Conservation (phyloP, 176 grass and related monocot genomes). For the Oryza officinalis region DNA sequence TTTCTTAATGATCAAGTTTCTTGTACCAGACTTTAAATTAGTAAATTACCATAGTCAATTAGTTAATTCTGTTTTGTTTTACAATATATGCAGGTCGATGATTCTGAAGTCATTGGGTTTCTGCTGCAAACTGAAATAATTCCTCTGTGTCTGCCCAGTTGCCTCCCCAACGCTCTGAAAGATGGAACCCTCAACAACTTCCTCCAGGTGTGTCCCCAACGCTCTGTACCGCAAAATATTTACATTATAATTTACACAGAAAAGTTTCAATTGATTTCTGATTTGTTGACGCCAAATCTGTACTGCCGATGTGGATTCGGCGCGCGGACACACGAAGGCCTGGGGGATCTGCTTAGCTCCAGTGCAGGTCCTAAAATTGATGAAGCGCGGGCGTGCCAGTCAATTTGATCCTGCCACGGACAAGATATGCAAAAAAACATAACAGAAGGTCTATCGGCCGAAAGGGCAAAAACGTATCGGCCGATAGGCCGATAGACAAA, state of each 20-base stretch:
- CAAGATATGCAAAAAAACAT: too few species aligned
- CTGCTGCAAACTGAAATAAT: constrained; percentile 88
- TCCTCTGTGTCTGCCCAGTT: constrained; percentile 68
- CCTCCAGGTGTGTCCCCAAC: constrained; percentile 54
- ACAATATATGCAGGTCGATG: constrained; percentile 66
- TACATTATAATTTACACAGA: neutral
- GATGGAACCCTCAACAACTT: constrained; percentile 70
- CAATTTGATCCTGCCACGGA: too few species aligned
- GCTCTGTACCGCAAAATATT: neutral
- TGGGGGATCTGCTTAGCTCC: too few species aligned
- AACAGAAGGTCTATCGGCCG: too few species aligned
- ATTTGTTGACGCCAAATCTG: too few species aligned
- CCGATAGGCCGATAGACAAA: too few species aligned
- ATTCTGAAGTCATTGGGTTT: constrained; percentile 74
- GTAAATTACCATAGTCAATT: neutral
- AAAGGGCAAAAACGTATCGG: too few species aligned
- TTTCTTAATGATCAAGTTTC: constrained; percentile 26
- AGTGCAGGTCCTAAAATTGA: too few species aligned
- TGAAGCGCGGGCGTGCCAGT: too few species aligned
- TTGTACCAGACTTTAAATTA: neutral
- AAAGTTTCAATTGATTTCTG: neutral
- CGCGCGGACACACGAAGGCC: too few species aligned
- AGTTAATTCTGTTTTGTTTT: neutral
- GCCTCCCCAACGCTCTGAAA: constrained; percentile 63
- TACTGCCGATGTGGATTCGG: too few species aligned